Evolutionary conservation across 768 basidiomycete species (phyloP), one percentile per base, ranked within the genome.

Genomic region (Paxillus rubicundulus): DNA sequence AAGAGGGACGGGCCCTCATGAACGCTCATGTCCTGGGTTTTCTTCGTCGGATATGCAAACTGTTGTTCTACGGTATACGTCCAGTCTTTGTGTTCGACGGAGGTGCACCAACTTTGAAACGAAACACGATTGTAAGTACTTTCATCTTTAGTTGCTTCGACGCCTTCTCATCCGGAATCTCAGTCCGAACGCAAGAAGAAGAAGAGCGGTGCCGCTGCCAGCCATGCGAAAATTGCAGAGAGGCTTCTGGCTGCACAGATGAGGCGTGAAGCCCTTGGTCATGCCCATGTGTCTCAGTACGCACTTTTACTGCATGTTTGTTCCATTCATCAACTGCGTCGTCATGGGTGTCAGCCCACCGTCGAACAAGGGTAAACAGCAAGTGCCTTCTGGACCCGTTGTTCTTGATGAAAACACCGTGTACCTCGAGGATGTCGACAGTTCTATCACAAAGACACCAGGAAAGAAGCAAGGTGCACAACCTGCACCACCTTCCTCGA

Each of bases 11-110:
- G 20, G 90, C 81, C 12, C 73, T 99, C 40, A 82, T 88, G 47
- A 98, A 98, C 64, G 95, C 96, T 1, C 97, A 98, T 71, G 85
- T 99, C 14, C 74, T 98, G 40, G 94, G 96, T 50, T 91, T 91
- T 69, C 73, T 92, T 40, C 80, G 96, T 28, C 82, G 97, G 2
- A 97, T 98, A 52, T 85, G 86, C 70, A 98, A 98, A 71, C 78
- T 99, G 28, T 72, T 99, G 39, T 98, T 95, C 72, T 94, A 97
- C 65, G 97, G 97, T 12, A 96, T 98, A 67, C 95, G 91, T 68
- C 97, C 97, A 0, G 95, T 99, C 33, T 99, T 99, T 63, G 95
- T 99, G 12, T 99, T 99, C 64, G 97, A 99, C 69, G 97, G 97
- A 18, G 95, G 93, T 32, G 97, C 96, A 3, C 97, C 97, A 3